These are phyloP conservation scores for Tanozyma kutaoensis DNA, from an alignment of 805 yeast species.

Conservation along the genomic window DNA sequence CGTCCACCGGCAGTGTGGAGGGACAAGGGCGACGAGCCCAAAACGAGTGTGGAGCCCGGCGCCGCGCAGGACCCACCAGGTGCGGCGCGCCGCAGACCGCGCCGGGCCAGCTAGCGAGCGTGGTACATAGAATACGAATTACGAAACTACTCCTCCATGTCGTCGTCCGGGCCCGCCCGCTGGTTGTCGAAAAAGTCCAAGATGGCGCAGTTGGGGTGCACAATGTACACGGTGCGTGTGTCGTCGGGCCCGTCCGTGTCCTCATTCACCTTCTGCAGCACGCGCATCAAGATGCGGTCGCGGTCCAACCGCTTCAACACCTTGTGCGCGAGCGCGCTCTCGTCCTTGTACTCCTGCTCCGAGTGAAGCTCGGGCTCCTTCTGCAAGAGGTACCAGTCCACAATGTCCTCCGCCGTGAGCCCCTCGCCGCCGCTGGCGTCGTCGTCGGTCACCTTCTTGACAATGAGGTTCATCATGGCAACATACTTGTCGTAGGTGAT, in stretches of 20 bases:
- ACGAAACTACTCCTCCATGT: too few species aligned
- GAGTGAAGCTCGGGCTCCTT: conserved; percentile 58
- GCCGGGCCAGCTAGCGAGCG: too few species aligned
- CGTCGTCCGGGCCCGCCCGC: too few species aligned
- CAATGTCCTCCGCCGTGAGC: conserved; percentile 50
- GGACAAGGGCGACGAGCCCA: too few species aligned
- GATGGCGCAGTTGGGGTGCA: conserved; percentile 77
- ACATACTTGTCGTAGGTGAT: conserved; percentile 82
- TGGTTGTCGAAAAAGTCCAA: conserved; percentile 43
- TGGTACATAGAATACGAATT: too few species aligned
- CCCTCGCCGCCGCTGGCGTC: conserved; percentile 41
- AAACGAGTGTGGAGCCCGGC: too few species aligned
- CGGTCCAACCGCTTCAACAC: conserved; percentile 74
- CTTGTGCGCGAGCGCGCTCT: conserved; percentile 59
- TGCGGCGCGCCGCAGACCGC: too few species aligned
- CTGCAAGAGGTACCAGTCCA: conserved; percentile 71
- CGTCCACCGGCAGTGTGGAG: too few species aligned
- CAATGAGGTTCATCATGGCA: conserved; percentile 68
- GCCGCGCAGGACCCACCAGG: too few species aligned
- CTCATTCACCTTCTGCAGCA: conserved; percentile 20
- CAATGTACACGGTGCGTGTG: conserved; percentile 20
- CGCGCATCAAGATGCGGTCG: conserved; percentile 67
- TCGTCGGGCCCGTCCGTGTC: conserved; percentile 7
- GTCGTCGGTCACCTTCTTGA: conserved; percentile 45
- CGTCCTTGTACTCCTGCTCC: conserved; percentile 59